These are phyloP conservation scores for Colletotrichum liriopes DNA, from an alignment of 2,329 filamentous ascomycete genomes.

Conservation along the genomic window DNA sequence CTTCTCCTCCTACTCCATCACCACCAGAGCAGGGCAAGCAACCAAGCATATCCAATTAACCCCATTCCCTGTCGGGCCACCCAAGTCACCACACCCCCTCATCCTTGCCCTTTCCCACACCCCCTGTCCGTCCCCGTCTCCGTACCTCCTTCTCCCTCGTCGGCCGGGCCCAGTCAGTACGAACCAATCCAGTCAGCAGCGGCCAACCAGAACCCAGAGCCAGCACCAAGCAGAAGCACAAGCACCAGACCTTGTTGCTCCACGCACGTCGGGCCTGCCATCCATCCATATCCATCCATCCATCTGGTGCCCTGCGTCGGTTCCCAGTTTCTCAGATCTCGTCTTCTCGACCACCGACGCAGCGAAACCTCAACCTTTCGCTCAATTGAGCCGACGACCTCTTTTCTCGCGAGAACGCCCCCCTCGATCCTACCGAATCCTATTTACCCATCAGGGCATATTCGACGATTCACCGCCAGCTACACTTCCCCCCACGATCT, in stretches of 20 bases:
- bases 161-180: slow-evolving; percentile 25
- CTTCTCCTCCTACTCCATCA: neutral
- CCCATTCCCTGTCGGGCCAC: slow-evolving; percentile 37
- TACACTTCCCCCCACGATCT: slow-evolving; percentile 15
- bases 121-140: slow-evolving; percentile 29
- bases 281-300: slow-evolving; percentile 27
- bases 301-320: slow-evolving; percentile 36
- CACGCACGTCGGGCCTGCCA: slow-evolving; percentile 24
- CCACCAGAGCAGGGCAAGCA: slow-evolving; percentile 19
- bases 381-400: slow-evolving; percentile 35
- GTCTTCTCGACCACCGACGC: slow-evolving; percentile 28
- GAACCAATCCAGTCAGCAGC: slow-evolving; percentile 26
- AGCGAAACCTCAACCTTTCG: slow-evolving; percentile 25
- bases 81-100: slow-evolving; percentile 36
- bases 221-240: slow-evolving; percentile 9
- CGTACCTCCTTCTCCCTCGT: slow-evolving; percentile 35
- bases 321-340: slow-evolving; percentile 41
- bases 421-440: slow-evolving; percentile 21
- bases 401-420: slow-evolving; percentile 2
- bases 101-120: slow-evolving; percentile 23
- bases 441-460: slow-evolving; percentile 28
- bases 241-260: slow-evolving; percentile 32
- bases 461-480: slow-evolving; percentile 27
- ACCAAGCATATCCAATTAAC: slow-evolving; percentile 31
- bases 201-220: slow-evolving; percentile 13